Evolutionary conservation across 768 basidiomycete genomes (phyloP).

Genomic region (Galerina sulciceps): DNA sequence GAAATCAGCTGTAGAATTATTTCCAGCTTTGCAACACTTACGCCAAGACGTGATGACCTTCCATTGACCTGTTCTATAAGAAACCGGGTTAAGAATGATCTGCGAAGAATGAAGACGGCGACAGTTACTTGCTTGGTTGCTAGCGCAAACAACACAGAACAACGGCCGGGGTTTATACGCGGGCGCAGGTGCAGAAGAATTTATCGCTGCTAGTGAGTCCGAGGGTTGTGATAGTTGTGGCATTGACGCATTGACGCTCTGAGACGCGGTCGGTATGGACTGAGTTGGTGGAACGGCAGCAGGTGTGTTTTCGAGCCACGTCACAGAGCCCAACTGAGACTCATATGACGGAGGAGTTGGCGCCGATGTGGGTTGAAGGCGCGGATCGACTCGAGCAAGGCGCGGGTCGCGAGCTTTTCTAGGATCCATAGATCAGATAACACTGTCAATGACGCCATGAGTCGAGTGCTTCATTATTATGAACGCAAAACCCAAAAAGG

Average conservation of each 20-base stretch:
- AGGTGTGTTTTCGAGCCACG: conserved; percentile 30
- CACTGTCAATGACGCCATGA: background rate
- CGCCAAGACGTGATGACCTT: conserved; percentile 91
- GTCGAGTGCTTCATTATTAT: background rate
- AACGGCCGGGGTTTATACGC: conserved; percentile 72
- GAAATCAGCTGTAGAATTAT: conserved; percentile 1
- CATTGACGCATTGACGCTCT: conserved; percentile 2
- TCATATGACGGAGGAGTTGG: conserved; percentile 40
- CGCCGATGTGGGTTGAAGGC: conserved; percentile 47
- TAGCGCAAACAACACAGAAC: conserved; percentile 99
- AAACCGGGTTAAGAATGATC: conserved; percentile 10
- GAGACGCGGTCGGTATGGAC: conserved; percentile 7
- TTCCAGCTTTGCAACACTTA: conserved; percentile 44
- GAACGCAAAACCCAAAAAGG: conserved; percentile 17
- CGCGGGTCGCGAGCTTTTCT: conserved; percentile 82
- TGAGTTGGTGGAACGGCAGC: conserved; percentile 10
- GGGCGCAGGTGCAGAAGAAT: conserved; percentile 10
- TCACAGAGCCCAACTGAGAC: conserved; percentile 14
- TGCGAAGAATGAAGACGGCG: conserved; percentile 1
- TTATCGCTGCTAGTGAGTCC: background rate
- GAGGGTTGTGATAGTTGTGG: conserved; percentile 1
- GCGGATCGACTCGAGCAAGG: conserved; percentile 71
- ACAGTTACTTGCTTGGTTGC: conserved; percentile 79
- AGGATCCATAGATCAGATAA: conserved; percentile 63
- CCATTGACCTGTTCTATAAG: conserved; percentile 94